These are phyloP conservation scores for Acanthamoeba healyi DNA, from an alignment of 208 protist genomes.

Conservation along the genomic window DNA sequence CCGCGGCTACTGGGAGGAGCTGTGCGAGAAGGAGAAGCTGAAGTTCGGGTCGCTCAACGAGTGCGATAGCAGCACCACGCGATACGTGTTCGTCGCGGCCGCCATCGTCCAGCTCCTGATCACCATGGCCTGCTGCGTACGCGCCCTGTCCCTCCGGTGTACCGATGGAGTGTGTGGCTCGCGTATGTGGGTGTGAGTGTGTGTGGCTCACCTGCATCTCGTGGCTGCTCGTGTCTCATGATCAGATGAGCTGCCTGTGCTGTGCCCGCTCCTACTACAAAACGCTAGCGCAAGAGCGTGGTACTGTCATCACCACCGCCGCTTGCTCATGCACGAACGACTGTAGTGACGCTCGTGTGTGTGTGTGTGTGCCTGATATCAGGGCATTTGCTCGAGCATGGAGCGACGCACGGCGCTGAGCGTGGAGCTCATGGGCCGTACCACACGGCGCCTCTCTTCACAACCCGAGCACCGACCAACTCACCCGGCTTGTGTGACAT, in stretches of 20 bases:
- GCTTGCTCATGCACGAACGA: background rate
- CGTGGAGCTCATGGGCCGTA: background rate
- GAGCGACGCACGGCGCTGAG: background rate
- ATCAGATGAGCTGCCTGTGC: conserved; percentile 19
- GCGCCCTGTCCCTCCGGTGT: too few species aligned
- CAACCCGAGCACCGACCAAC: background rate
- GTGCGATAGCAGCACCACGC: background rate
- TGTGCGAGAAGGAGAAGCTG: conserved; percentile 15
- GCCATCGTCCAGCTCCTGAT: background rate
- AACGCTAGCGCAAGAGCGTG: background rate
- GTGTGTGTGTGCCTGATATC: background rate
- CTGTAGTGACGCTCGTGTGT: background rate
- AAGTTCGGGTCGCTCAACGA: background rate
- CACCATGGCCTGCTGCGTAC: background rate
- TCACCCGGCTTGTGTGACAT: background rate
- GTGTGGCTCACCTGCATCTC: background rate
- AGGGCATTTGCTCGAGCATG: background rate
- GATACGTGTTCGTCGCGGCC: background rate
- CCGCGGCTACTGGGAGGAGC: conserved; percentile 5
- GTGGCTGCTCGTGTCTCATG: background rate
- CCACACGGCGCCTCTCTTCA: conserved; percentile 13
- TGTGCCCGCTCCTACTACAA: conserved; percentile 23
- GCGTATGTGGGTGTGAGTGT: too few species aligned
- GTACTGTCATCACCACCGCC: background rate
- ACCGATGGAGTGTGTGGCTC: too few species aligned